Percentiles rank a stretch among this genome's conserved stretches.
Conservation (phyloP, 176 grass and related monocot genomes). For the Rhynchospora pubera region DNA sequence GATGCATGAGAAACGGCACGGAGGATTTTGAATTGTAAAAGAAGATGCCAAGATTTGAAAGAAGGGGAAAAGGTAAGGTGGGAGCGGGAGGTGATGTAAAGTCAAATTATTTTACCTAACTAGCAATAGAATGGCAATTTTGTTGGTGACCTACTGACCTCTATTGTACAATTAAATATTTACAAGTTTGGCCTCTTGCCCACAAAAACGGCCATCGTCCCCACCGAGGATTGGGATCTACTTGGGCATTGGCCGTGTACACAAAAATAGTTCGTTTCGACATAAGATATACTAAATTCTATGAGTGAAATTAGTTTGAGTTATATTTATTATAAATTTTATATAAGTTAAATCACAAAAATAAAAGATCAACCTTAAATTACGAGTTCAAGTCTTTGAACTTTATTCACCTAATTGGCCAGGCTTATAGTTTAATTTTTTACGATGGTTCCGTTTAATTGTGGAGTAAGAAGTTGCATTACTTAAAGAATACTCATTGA, state of each 20-base stretch:
- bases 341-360: not conserved
- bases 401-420: not conserved
- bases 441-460: too few species aligned
- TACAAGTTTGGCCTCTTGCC: not conserved
- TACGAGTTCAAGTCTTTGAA: not conserved
- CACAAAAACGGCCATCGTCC: not conserved
- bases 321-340: too few species aligned
- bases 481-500: too few species aligned
- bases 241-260: not conserved
- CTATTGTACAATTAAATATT: not conserved
- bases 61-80: not conserved
- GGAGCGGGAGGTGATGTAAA: not conserved
- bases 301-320: not conserved
- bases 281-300: not conserved
- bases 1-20: not conserved
- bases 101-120: conserved; percentile 12
- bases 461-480: too few species aligned
- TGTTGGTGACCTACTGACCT: not conserved
- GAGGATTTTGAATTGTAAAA: not conserved
- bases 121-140: not conserved
- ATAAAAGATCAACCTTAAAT: not conserved
- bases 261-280: not conserved
- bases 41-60: conserved; percentile 17
- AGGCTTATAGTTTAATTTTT: too few species aligned
- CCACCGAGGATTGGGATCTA: not conserved